These are phyloP conservation scores for Secale cereale DNA, from an alignment of 176 grass and related monocot species.

Conservation along the genomic window DNA sequence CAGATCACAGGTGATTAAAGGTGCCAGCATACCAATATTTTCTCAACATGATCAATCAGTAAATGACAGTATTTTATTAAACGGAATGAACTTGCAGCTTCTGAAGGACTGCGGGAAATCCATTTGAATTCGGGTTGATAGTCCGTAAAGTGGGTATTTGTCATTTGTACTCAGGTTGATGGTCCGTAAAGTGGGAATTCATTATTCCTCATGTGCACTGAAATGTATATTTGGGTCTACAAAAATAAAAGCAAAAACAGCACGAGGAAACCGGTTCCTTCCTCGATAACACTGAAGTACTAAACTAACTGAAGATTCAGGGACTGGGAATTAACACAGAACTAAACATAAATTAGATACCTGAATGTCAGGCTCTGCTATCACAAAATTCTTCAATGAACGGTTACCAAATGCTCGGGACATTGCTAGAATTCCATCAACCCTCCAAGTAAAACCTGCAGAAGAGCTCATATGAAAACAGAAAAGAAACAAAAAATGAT, in stretches of 20 bases:
- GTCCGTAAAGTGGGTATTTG: neutral
- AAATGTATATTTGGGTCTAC: neutral
- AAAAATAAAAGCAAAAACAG: neutral
- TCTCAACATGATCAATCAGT: neutral
- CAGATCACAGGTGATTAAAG: neutral
- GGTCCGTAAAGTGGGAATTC: neutral
- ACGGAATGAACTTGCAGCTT: neutral
- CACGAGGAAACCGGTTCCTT: neutral
- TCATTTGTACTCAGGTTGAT: neutral
- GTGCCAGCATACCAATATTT: neutral
- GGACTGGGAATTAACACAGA: neutral
- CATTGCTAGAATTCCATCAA: constrained; percentile 81
- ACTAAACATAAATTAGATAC: constrained; percentile 41
- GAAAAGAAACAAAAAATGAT: neutral
- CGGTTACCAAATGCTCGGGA: constrained; percentile 91
- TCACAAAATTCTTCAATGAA: constrained; percentile 63
- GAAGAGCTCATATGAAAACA: constrained; percentile 19
- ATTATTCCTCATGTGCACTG: neutral
- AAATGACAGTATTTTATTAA: neutral
- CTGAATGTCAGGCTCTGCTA: constrained; percentile 86
- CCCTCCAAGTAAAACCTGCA: constrained; percentile 77
- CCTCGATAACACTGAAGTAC: neutral
- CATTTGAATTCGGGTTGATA: neutral
- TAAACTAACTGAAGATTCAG: constrained; percentile 3
- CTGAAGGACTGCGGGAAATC: neutral